Evolutionary conservation across 495 filamentous ascomycete genomes (phyloP).

Genomic region (Evansstolkia leycettana): DNA sequence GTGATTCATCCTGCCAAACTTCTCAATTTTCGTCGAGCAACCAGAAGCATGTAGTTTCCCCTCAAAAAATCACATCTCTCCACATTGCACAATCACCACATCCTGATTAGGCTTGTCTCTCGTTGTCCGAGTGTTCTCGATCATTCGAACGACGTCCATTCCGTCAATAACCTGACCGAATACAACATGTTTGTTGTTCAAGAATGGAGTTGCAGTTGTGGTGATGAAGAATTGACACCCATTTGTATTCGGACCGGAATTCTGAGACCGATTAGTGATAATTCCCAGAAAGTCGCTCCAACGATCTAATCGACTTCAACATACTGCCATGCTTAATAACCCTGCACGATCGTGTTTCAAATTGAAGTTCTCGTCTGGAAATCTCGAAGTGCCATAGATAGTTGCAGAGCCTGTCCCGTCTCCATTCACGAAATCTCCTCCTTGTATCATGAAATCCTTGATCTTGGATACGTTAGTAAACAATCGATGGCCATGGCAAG

Average conservation of each 20-base stretch:
- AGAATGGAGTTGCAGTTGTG: slow-evolving; percentile 67
- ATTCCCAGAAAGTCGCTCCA: not conserved
- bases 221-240: slow-evolving; percentile 98
- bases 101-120: slow-evolving; percentile 77
- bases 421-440: slow-evolving; percentile 91
- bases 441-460: slow-evolving; percentile 94
- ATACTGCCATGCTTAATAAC: slow-evolving; percentile 85
- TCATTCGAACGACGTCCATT: slow-evolving; percentile 78
- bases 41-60: no score
- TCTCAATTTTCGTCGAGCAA: no score
- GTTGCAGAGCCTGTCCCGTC: slow-evolving; percentile 81
- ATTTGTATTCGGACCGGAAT: slow-evolving; percentile 87
- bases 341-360: slow-evolving; percentile 68
- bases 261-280: slow-evolving; percentile 34
- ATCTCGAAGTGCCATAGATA: slow-evolving; percentile 77
- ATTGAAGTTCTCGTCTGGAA: slow-evolving; percentile 82
- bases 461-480: slow-evolving; percentile 43
- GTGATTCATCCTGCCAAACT: no score
- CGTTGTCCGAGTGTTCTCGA: slow-evolving; percentile 75
- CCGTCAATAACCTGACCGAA: slow-evolving; percentile 87
- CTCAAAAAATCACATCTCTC: slow-evolving; percentile 76
- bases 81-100: slow-evolving; percentile 75
- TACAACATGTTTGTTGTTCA: slow-evolving; percentile 93
- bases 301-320: slow-evolving; percentile 15
- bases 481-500: not conserved